Conservation (phyloP, 2,329 filamentous ascomycete genomes). For the Phialophora expanda region DNA sequence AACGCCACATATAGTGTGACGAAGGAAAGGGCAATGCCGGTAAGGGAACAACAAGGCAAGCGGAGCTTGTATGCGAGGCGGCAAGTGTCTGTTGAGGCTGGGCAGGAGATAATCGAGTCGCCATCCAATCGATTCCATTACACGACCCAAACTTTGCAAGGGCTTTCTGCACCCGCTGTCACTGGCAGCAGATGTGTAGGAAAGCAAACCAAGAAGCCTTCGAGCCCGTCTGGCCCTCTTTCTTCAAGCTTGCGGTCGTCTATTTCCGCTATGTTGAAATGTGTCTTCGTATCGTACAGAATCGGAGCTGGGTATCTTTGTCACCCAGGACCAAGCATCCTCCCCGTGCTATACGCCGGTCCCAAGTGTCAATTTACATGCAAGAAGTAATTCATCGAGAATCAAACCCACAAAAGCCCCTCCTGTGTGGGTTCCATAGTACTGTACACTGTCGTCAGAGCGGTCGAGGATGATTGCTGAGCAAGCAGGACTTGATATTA, state of each 20-base stretch:
- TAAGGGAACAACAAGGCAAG: background rate
- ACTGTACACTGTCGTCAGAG: background rate
- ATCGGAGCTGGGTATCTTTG: constrained; percentile 7
- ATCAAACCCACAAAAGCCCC: background rate
- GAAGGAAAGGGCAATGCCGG: background rate
- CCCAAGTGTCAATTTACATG: background rate
- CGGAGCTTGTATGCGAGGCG: background rate
- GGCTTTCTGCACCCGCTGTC: background rate
- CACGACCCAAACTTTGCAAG: background rate
- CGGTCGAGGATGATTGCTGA: background rate
- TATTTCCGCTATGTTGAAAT: background rate
- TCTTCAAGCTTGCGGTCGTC: background rate
- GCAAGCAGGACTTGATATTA: constrained; percentile 20
- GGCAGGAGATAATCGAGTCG: background rate
- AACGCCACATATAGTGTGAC: background rate
- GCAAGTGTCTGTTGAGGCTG: constrained; percentile 1
- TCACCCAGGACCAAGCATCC: background rate
- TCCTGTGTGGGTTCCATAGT: background rate
- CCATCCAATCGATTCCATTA: background rate
- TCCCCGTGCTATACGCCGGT: background rate
- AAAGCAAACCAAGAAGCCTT: background rate
- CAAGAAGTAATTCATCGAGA: background rate
- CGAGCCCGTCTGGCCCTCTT: background rate
- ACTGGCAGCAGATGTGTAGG: background rate
- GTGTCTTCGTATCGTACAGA: constrained; percentile 6